Evolutionary conservation across 805 yeast genomes (phyloP), one percentile per base, ranked within the genome.

Genomic region (Huiozyma sinensis): DNA sequence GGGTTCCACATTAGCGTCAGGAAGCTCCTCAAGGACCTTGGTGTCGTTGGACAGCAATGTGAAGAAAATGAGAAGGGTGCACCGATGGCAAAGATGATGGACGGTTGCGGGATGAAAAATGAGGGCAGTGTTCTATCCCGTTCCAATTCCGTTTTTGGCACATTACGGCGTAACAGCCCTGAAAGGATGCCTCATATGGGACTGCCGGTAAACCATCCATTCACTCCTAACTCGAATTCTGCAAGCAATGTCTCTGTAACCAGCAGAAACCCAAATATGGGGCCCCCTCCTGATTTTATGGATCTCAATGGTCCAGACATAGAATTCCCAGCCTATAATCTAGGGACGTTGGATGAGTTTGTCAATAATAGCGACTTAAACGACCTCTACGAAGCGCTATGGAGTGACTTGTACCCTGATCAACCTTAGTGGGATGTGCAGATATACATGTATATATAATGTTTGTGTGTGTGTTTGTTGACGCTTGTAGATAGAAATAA

Each of bases 271-370:
- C 8, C 8, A 13, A 28, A n/a, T 24, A 37, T n/a, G 7, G 28
- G 30, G 28, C 9, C 38, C 38, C 9, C 24, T 35, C 10, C 8
- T 12, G 31, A 7, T 17, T 17, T 17, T 17, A 17, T 17, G 24
- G 24, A 17, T 17, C 28, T 40, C 8, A 41, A 41, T 28, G 41
- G 38, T 10, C n/a, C n/a, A 11, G 33, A 27, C 6, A 33, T 43
- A 8, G 38, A 39, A 17, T 7, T 36, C 8, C 46, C 49, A 3
- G 39, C 44, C 13, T 57, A 48, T 42, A 54, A 58, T 42, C 37
- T 60, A 33, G 64, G 63, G n/a, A 58, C 65, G 3, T 43, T 60
- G 38, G 65, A 59, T 45, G 65, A 60, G 28, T 60, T 60, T 40
- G 47, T 60, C 28, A 51, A 52, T 34, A 54, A 54, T 38, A 58